These are phyloP conservation scores for Triangularia setosa DNA, from an alignment of 2,329 filamentous ascomycete genomes.

Conservation along the genomic window DNA sequence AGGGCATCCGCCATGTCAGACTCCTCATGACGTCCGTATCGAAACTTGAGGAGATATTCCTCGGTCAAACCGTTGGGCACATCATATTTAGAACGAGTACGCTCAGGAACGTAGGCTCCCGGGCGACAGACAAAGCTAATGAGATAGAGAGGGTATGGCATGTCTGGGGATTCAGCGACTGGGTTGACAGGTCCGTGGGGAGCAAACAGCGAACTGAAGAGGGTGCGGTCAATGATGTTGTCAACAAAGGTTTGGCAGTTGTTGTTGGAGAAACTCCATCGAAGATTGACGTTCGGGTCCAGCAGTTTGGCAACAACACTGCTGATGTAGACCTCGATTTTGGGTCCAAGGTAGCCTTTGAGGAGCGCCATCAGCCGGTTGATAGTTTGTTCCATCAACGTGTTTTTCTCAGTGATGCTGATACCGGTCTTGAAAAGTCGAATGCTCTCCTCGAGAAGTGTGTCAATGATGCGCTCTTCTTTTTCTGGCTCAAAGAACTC, in stretches of 20 bases:
- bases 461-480: conserved; percentile 8
- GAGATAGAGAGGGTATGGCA: conserved; percentile 16
- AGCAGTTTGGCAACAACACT: conserved; percentile 9
- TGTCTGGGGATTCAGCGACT: neutral
- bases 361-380: neutral
- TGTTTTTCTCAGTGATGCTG: neutral
- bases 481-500: neutral
- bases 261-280: conserved; percentile 11
- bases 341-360: neutral
- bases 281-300: neutral
- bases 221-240: conserved; percentile 6
- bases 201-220: conserved; percentile 13
- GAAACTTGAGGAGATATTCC: conserved; percentile 40
- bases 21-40: conserved; percentile 38
- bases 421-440: neutral
- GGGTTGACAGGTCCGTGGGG: neutral
- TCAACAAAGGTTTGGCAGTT: conserved; percentile 18
- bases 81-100: conserved; percentile 8
- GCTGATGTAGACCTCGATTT: neutral
- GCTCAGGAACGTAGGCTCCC: conserved; percentile 1
- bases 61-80: conserved; percentile 39
- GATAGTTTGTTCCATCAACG: neutral
- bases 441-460: neutral
- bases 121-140: conserved; percentile 23
- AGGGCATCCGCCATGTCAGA: conserved; percentile 41